Conservation (phyloP, 805 yeast genomes). For the Blastobotrys mokoenaii region DNA sequence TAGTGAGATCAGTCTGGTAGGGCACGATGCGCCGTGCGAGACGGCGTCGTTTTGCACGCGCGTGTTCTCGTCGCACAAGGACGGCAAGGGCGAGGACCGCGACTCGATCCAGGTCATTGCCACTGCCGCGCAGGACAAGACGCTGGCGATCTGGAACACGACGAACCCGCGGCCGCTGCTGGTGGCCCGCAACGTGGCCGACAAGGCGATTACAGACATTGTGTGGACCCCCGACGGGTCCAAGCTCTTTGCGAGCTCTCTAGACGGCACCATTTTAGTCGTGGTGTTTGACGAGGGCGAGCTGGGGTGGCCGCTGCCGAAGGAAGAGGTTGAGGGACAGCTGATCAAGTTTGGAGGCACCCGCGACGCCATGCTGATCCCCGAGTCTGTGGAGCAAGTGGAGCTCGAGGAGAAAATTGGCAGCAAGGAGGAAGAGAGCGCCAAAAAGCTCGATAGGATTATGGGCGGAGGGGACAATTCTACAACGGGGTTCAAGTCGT, state of each 20-base stretch:
- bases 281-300: slow-evolving; percentile 49
- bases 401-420: slow-evolving; percentile 57
- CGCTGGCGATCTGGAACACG: slow-evolving; percentile 85
- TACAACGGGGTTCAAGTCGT: slow-evolving; percentile 1
- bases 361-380: slow-evolving; percentile 72
- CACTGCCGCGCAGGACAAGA: slow-evolving; percentile 90
- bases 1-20: slow-evolving; percentile 51
- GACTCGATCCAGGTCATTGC: slow-evolving; percentile 68
- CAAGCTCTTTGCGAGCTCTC: slow-evolving; percentile 62
- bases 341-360: slow-evolving; percentile 83
- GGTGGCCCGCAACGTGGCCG: slow-evolving; percentile 67
- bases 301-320: slow-evolving; percentile 42
- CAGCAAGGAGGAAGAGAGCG: slow-evolving; percentile 25
- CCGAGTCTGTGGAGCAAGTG: slow-evolving; percentile 79
- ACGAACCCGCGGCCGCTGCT: slow-evolving; percentile 65
- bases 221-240: slow-evolving; percentile 83
- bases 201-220: slow-evolving; percentile 77
- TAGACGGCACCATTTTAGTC: slow-evolving; percentile 76
- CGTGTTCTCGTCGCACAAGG: slow-evolving; percentile 21
- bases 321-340: slow-evolving; percentile 58
- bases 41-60: slow-evolving; percentile 49
- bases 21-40: slow-evolving; percentile 64
- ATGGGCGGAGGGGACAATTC: slow-evolving; percentile 28
- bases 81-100: slow-evolving; percentile 23
- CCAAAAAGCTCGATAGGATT: slow-evolving; percentile 35